Base-by-base conservation (phyloP, 805 yeast genomes). In the Candida railenensis region DNA sequence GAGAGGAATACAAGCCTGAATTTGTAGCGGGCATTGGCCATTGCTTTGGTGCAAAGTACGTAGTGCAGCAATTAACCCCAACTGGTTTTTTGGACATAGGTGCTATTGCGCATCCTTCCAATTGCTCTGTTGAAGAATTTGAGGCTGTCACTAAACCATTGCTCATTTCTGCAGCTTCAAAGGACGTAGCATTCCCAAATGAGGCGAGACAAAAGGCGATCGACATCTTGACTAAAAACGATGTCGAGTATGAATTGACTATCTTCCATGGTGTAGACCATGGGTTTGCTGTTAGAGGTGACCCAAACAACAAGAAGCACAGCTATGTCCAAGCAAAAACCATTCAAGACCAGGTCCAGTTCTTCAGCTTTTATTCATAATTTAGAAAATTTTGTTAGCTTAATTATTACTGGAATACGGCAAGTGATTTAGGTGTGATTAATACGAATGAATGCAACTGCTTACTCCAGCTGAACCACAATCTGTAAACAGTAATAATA, bases 71-170 rank as follows among this genome's bases (percentile, higher is more conserved):
- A 8, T 47, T 67, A 40, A 55, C 62, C 3, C 54, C 58, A 22
- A 53, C 45, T 22, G 77, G 77, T 21, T 38, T 56, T 5, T 75
- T 78, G 32, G 78, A 79, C 50, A 86, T 74, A 14, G 87, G 78
- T 55, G 92, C 90, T 8, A 62, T 81, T 52, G 91, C 91, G 2
- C 96, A 89, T 65, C 96, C 96, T 3, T 82, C 91, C 3, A 71
- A 81, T 47, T 81, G 84, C n/a, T 51, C 73, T 12, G 71, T 73
- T 18, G 87, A 80, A 33, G 91, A 83, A 54, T 69, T 86, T 40
- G 78, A 71, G 42, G 76, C 69, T 1, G 60, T 90, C 53, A 38
- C 52, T 0, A 79, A 74, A 52, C 95, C 95, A 11, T 33, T 90
- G 19, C 54, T 83, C 53, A 80, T 89, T 51, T 73, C 85, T 22